Evolutionary conservation across 305 asterid species (phyloP), one percentile per base, ranked within the genome.

Genomic region (Plantago coronopus): DNA sequence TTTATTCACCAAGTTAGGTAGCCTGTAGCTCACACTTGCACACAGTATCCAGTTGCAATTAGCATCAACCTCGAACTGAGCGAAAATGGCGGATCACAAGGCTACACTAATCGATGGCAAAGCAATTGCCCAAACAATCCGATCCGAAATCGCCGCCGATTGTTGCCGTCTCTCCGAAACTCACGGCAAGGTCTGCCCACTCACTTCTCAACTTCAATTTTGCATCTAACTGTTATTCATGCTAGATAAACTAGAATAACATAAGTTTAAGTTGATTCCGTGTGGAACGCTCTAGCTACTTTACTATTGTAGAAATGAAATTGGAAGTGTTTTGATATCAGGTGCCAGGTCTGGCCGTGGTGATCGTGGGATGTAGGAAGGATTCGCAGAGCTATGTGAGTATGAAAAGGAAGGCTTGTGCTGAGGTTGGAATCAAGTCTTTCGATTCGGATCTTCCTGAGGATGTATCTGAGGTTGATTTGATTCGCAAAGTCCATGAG

Each of bases 331-430:
- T 42, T 88, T 9, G 90, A 10, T 16, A 22, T 55, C 79, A 91
- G 98, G 96, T 86, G 37, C 96, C 96, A 0, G 96, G 98, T 46
- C 78, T 91, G 63, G 98, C 98, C 0, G 98, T 91, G 51, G 95
- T 91, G 57, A 88, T 91, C 53, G 98, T 91, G 53, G 96, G 98
- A 46, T 54, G 74, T 17, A 84, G 95, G 73, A 91, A 88, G 75
- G 98, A 91, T 69, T 91, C 98, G 13, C 93, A 84, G 75, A 91
- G 93, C 80, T 91, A 91, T 72, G 98, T 91, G 44, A 76, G 34
- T 62, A 91, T 91, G 96, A 88, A 91, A 83, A 78, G 96, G 81
- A 91, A 86, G 69, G 90, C 98, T 12, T 91, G 96, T 73, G 83
- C 90, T 16, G 96, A 91, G 77, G 89, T 83, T 73, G 94, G 96